phyloP scores from a whole-genome alignment of 352 stramenopile species.

The Pythium chondricola region DNA sequence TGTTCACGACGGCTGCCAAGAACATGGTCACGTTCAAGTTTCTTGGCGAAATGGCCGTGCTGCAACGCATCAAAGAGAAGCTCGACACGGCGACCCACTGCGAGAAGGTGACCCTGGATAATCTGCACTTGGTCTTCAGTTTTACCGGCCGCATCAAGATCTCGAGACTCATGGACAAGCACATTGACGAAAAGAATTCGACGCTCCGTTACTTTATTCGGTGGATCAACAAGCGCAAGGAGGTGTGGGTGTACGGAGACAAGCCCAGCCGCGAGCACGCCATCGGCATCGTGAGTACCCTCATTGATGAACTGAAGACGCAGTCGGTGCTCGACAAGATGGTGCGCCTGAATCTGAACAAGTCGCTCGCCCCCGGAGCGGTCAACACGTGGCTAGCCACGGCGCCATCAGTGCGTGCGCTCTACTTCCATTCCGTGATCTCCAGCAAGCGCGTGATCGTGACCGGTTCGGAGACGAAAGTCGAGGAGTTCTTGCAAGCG shows the following conservation, averaged over 20 bases:
- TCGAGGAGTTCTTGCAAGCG: constrained; percentile 1
- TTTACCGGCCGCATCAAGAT: constrained; percentile 7
- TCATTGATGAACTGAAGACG: constrained; percentile 9
- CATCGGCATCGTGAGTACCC: neutral
- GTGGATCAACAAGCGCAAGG: constrained; percentile 17
- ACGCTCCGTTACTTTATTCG: constrained; percentile 11
- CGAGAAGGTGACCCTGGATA: constrained; percentile 10
- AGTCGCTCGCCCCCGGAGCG: neutral
- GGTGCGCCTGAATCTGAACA: constrained; percentile 2
- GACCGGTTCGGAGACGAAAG: constrained; percentile 4
- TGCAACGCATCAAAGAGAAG: constrained; percentile 13
- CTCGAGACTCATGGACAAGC: constrained; percentile 2
- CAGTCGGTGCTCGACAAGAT: constrained; percentile 10
- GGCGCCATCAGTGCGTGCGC: neutral
- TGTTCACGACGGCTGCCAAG: constrained; percentile 7
- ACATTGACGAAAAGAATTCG: constrained; percentile 2
- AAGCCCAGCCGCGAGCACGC: neutral
- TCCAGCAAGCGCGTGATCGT: constrained; percentile 1
- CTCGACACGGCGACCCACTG: constrained; percentile 5
- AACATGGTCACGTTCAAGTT: constrained; percentile 27
- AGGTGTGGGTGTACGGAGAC: constrained; percentile 21
- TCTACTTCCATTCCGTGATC: constrained; percentile 5
- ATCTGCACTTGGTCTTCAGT: constrained; percentile 13
- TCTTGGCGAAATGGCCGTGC: neutral
- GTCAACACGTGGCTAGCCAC: neutral